Conservation (phyloP, 176 grass and related monocot species). For the Phoenix dactylifera region DNA sequence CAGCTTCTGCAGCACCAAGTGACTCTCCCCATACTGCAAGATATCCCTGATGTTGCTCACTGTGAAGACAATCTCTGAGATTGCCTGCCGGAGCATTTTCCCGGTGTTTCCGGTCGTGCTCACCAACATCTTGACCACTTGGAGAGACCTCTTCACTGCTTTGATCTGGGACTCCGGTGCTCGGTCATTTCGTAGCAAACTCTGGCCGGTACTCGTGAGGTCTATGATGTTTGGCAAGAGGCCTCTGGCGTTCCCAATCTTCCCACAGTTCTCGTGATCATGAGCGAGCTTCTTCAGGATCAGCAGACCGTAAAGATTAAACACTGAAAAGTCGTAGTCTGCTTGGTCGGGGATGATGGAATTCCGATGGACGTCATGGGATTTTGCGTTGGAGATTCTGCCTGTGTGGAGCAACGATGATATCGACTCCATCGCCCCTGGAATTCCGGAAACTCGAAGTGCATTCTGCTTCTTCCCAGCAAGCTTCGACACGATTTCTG, state of each 20-base stretch:
- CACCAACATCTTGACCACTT: conserved; percentile 13
- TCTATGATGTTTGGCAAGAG: conserved; percentile 20
- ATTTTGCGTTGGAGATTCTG: no score
- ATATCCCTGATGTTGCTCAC: conserved; percentile 20
- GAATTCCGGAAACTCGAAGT: conserved; percentile 16
- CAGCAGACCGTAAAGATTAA: conserved; percentile 9
- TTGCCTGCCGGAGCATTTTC: conserved; percentile 8
- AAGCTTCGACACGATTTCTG: conserved; percentile 5
- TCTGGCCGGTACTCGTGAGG: not conserved
- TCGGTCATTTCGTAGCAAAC: not conserved
- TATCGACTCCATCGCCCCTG: conserved; percentile 23
- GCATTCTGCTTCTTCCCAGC: conserved; percentile 1
- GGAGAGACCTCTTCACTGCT: conserved; percentile 13
- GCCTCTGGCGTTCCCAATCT: conserved; percentile 10
- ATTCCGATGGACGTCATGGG: not conserved
- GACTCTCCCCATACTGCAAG: conserved; percentile 14
- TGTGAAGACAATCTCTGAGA: conserved; percentile 23
- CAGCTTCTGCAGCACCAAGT: conserved; percentile 15
- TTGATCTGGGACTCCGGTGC: not conserved
- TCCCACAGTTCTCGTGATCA: conserved; percentile 13
- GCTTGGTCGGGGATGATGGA: not conserved
- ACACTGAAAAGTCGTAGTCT: not conserved
- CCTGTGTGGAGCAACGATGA: not conserved
- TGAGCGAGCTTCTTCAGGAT: conserved; percentile 18
- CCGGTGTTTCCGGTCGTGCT: conserved; percentile 19